Base-by-base conservation (phyloP, 2,329 filamentous ascomycete species). In the Colletotrichum sp. region DNA sequence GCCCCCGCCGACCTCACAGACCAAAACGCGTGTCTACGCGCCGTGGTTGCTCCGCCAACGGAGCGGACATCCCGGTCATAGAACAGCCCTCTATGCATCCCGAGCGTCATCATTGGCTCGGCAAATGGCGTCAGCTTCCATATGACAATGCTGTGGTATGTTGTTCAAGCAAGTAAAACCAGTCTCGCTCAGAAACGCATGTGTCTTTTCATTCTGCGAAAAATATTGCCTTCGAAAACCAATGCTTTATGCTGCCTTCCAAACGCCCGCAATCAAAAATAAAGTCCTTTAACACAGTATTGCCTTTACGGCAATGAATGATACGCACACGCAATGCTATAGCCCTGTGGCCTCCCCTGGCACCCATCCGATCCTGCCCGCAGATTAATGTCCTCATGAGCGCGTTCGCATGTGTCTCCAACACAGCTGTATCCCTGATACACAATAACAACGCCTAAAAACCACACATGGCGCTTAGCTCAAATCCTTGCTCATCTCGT, bases 401-500 rank as follows among this genome's bases (percentile, higher is more conserved):
- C 65, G 30, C 74, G 55, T 76, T 76, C 74, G 74, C 74, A 68
- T 67, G 69, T 76, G 74, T 74, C 30, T 65, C 44, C 71, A 49
- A 76, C 74, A 74, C 74, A 64, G 74, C 49, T 76, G 74, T 76
- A 60, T 65, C 60, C 64, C 70, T 52, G 62, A 32, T 57, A 57
- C 73, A 49, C 57, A 39, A 65, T 68, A 62, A 57, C 67, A 77
- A 76, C 75, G 72, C 72, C 75, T 32, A 52, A 55, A 62, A 36
- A 16, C 55, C n/a, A 36, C 55, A 39, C 28, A n/a, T 32, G 30
- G 60, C 39, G 59, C 62, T 82, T 80, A 89, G 72, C 84, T 81
- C 84, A 87, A 84, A 28, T 89, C 88, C 79, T 84, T 85, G 78
- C 88, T 87, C 81, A 91, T 85, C 79, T 91, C 91, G 83, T 94